phyloP scores from a whole-genome alignment of 2,329 filamentous ascomycete genomes.

The Ophiostoma triangulosporum region DNA sequence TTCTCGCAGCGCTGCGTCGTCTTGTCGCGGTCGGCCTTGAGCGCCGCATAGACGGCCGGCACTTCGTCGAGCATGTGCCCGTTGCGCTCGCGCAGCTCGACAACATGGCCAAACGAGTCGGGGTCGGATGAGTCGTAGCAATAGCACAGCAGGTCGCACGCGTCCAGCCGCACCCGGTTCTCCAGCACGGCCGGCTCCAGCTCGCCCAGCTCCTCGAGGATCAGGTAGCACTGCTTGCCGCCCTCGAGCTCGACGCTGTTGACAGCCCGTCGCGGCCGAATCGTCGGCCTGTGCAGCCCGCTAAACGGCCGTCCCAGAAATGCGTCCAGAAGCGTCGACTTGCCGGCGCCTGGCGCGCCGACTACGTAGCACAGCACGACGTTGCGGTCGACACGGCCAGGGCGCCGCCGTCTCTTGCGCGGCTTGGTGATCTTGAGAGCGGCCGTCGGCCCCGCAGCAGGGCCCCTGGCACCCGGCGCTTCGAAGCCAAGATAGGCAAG shows the following conservation, averaged over 20 bases:
- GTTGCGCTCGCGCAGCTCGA: constrained; percentile 55
- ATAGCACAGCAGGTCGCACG: constrained; percentile 89
- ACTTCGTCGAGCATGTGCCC: constrained; percentile 61
- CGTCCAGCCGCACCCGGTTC: constrained; percentile 77
- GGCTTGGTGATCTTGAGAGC: constrained; percentile 89
- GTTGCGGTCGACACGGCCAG: constrained; percentile 80
- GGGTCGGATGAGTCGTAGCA: constrained; percentile 95
- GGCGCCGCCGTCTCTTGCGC: constrained; percentile 68
- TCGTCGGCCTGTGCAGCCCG: constrained; percentile 76
- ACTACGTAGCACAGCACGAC: constrained; percentile 90
- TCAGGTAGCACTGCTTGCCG: constrained; percentile 93
- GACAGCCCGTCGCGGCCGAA: constrained; percentile 84
- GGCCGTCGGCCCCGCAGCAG: constrained; percentile 33
- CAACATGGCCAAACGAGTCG: constrained; percentile 87
- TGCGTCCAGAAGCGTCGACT: constrained; percentile 79
- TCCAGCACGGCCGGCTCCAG: constrained; percentile 91
- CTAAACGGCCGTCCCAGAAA: constrained; percentile 85
- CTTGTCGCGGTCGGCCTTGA: constrained; percentile 93
- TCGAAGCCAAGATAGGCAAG: constrained; percentile 94
- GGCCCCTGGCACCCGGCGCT: constrained; percentile 27
- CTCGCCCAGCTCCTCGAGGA: constrained; percentile 88
- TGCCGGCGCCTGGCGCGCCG: constrained; percentile 74
- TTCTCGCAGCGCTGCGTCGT: constrained; percentile 86
- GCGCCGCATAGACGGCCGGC: constrained; percentile 78
- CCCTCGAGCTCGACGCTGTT: constrained; percentile 94